phyloP scores from a whole-genome alignment of 768 basidiomycete species.

The Paxillus involutus region DNA sequence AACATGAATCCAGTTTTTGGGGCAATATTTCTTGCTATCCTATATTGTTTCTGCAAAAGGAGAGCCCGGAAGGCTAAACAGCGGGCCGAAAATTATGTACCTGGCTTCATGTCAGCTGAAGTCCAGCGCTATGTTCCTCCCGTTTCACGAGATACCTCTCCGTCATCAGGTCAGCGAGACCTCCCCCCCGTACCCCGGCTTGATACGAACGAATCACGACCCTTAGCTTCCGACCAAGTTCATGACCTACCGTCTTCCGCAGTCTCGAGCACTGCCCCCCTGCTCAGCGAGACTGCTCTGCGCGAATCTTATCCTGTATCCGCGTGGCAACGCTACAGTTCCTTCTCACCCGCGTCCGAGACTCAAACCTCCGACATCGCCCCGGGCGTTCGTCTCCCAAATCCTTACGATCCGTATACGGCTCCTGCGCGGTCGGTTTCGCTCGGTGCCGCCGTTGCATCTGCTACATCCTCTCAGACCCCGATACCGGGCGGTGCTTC shows the following conservation, averaged over 20 bases:
- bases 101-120: conserved; percentile 3
- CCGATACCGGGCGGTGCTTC: neutral
- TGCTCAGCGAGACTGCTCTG: neutral
- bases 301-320: neutral
- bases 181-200: neutral
- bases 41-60: conserved; percentile 6
- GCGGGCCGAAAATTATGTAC: neutral
- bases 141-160: neutral
- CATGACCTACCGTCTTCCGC: neutral
- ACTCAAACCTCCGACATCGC: neutral
- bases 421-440: conserved; percentile 3
- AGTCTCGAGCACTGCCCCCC: neutral
- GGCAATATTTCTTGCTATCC: neutral
- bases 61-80: conserved; percentile 4
- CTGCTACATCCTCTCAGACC: neutral
- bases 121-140: conserved; percentile 9
- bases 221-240: neutral
- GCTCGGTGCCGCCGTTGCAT: neutral
- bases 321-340: conserved; percentile 4
- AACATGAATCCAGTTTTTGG: conserved; percentile 2
- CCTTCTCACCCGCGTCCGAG: neutral
- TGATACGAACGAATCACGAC: neutral
- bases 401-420: conserved; percentile 9
- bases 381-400: neutral
- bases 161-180: neutral